Percentiles rank a stretch among this genome's conserved stretches.
phyloP scores from a whole-genome alignment of 2,329 filamentous ascomycete genomes.

The Passalora sequoiae region DNA sequence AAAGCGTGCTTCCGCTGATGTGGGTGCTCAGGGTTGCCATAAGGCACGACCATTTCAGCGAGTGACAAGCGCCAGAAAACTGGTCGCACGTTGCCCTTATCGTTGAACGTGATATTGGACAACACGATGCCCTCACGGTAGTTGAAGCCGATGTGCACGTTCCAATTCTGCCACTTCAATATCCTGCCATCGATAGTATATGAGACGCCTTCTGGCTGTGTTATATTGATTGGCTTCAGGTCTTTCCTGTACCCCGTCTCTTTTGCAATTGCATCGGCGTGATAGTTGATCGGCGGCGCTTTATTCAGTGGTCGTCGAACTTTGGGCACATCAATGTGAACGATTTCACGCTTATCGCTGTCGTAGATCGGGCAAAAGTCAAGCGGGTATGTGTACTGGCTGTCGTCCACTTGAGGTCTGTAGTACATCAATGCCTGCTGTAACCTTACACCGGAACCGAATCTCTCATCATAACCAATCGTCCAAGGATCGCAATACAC shows the following conservation, averaged over 20 bases:
- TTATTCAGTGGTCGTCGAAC: constrained; percentile 70
- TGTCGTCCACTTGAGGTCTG: constrained; percentile 75
- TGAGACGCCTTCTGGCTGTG: constrained; percentile 81
- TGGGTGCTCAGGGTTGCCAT: constrained; percentile 73
- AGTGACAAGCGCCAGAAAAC: constrained; percentile 86
- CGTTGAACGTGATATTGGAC: constrained; percentile 84
- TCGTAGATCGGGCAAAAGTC: constrained; percentile 95
- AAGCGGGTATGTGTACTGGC: constrained; percentile 83
- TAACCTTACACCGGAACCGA: constrained; percentile 69
- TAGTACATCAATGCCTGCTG: constrained; percentile 97
- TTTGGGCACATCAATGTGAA: constrained; percentile 78
- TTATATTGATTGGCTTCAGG: constrained; percentile 81
- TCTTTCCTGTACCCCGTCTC: constrained; percentile 71
- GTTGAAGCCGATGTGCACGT: constrained; percentile 88
- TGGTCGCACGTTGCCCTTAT: constrained; percentile 68
- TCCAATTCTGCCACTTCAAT: constrained; percentile 90
- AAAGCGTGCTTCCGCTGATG: constrained; percentile 80
- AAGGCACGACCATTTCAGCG: constrained; percentile 91
- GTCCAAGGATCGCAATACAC: constrained; percentile 97
- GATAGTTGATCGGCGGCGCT: constrained; percentile 71
- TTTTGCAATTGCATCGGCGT: constrained; percentile 64
- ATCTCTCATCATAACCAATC: constrained; percentile 88
- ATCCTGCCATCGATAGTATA: constrained; percentile 71
- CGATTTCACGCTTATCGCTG: constrained; percentile 68
- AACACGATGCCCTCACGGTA: constrained; percentile 87